phyloP scores from a whole-genome alignment of 495 filamentous ascomycete species.

The Hypoxylon trugodes region DNA sequence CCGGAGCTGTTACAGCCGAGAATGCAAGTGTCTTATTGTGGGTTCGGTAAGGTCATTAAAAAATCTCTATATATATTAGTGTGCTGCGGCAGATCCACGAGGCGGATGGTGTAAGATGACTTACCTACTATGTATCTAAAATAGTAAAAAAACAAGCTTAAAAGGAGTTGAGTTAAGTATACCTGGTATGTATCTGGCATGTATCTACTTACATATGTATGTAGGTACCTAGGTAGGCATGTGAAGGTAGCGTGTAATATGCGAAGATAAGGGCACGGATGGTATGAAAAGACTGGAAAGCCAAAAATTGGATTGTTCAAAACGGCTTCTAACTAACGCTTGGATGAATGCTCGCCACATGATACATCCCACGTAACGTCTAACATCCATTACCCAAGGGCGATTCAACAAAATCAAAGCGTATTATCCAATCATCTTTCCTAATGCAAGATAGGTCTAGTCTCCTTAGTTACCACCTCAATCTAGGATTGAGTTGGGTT shows the following conservation, averaged over 20 bases:
- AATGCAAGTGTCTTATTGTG: slow-evolving; percentile 1
- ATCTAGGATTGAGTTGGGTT: neutral
- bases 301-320: slow-evolving; percentile 5
- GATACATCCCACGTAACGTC: neutral
- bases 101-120: neutral
- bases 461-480: neutral
- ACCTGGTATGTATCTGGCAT: too few species aligned
- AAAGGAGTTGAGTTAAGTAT: neutral
- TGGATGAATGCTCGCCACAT: neutral
- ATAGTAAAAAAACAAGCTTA: neutral
- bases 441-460: neutral
- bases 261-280: neutral
- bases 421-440: neutral
- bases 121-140: too few species aligned
- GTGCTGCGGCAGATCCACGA: slow-evolving; percentile 1
- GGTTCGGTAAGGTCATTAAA: slow-evolving; percentile 11
- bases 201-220: too few species aligned
- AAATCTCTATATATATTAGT: neutral
- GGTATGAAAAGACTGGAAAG: neutral
- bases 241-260: too few species aligned
- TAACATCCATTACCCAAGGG: neutral
- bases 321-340: slow-evolving; percentile 3
- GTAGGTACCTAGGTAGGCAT: too few species aligned
- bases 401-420: neutral
- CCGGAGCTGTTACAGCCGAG: slow-evolving; percentile 6